Conservation (phyloP, 306 rosid species). For the Sophora flavescens region DNA sequence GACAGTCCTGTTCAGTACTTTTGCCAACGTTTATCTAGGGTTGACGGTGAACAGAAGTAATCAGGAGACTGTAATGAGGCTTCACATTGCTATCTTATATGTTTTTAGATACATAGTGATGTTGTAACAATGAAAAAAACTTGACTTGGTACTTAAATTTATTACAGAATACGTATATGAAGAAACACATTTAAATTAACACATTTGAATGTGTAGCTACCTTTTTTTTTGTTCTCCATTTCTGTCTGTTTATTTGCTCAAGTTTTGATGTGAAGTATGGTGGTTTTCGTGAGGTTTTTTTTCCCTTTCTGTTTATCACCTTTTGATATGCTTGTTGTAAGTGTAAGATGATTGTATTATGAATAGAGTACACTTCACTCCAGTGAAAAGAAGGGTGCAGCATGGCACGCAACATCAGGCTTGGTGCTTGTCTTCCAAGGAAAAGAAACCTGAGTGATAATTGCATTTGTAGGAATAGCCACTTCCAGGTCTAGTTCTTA, state of each 20-base stretch:
- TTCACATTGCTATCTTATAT: slow-evolving; percentile 59
- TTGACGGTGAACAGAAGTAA: slow-evolving; percentile 55
- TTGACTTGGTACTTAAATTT: slow-evolving; percentile 67
- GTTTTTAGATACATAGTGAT: slow-evolving; percentile 58
- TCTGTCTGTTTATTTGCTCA: slow-evolving; percentile 35
- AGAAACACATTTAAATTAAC: slow-evolving; percentile 51
- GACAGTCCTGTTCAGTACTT: slow-evolving; percentile 54
- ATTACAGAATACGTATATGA: slow-evolving; percentile 61
- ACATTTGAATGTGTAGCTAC: slow-evolving; percentile 52
- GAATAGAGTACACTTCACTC: slow-evolving; percentile 19
- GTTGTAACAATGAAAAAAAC: slow-evolving; percentile 65
- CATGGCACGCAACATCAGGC: not conserved
- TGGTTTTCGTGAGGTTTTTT: slow-evolving; percentile 3
- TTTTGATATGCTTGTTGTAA: slow-evolving; percentile 22
- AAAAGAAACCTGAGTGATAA: not conserved
- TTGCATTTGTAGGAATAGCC: not conserved
- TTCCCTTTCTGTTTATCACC: not conserved
- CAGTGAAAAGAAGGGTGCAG: slow-evolving; percentile 11
- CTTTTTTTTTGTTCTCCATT: slow-evolving; percentile 18
- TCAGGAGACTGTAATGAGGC: slow-evolving; percentile 66
- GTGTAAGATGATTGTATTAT: slow-evolving; percentile 32
- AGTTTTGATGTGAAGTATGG: slow-evolving; percentile 31
- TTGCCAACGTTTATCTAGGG: slow-evolving; percentile 60
- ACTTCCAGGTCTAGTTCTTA: not conserved
- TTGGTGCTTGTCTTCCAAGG: not conserved